Base-by-base conservation (phyloP, 257 asterid genomes). In the Henckelia pumila region DNA sequence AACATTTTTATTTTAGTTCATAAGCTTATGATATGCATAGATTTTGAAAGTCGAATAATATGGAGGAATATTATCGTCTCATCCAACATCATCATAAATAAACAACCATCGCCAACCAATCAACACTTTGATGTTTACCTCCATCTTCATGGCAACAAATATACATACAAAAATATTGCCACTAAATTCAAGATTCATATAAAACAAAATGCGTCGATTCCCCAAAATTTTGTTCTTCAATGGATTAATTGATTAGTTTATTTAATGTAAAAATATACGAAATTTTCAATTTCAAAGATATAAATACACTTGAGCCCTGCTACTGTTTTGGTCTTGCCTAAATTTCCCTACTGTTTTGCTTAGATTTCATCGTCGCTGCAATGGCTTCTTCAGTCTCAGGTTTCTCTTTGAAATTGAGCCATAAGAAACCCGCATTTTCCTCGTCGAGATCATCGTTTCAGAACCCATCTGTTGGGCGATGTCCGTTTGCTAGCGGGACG, bases 301-400 rank as follows among this genome's bases (percentile, higher is more conserved):
- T 61, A 44, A 61, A 30, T 14, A 30, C 25, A 13, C 37, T 60
- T 60, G 19, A 29, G 26, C 17, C 25, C 19, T n/a, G 23, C 17
- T 7, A 17, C 7, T 6, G 44, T 29, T 8, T n/a, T n/a, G n/a
- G n/a, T n/a, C n/a, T n/a, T n/a, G n/a, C n/a, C n/a, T n/a, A n/a
- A n/a, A n/a, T n/a, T n/a, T n/a, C n/a, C n/a, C n/a, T n/a, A n/a
- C n/a, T 26, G 30, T 1, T 26, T 20, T 17, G 20, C 55, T 47
- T 47, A 47, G 55, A 16, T 16, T 47, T 17, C 55, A 47, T 47
- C 55, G 55, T 16, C 55, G 21, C 55, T 47, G 55, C 16, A 14
- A 65, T 65, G 71, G 72, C 72, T 58, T 72, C 76, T 14, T 72
- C 76, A 59, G 61, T 66, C 6, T 72, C 76, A 11, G 59, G 61